A percentile compares a stretch with the other conserved stretches of the same genome.
Evolutionary conservation across 225 moss, liverwort and hornwort species (phyloP).

Genomic region (Takakia lepidozioides): DNA sequence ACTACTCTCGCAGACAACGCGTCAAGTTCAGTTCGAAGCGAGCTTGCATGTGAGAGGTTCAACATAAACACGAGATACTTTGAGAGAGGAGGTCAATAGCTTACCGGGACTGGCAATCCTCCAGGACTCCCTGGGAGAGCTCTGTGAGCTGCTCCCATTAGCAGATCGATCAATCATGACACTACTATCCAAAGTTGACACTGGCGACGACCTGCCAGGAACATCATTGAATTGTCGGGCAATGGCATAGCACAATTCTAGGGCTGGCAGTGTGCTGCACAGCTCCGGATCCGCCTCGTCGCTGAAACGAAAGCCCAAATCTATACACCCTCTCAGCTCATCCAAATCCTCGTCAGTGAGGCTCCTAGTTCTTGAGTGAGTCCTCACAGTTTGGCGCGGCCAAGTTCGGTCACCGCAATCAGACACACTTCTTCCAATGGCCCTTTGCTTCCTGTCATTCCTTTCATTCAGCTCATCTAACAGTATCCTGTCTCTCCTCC

Average conservation of each 20-base stretch:
- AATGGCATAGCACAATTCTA: constrained; percentile 12
- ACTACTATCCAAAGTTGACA: constrained; percentile 8
- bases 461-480: constrained; percentile 6
- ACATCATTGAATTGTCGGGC: constrained; percentile 3
- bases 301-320: constrained; percentile 11
- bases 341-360: constrained; percentile 10
- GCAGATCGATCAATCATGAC: background rate
- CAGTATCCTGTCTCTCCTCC: constrained; percentile 5
- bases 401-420: constrained; percentile 12
- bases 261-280: constrained; percentile 10
- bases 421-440: constrained; percentile 6
- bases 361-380: constrained; percentile 3
- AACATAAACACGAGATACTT: too few species aligned
- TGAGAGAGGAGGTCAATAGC: too few species aligned
- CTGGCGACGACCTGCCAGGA: constrained; percentile 6
- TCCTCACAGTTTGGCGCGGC: constrained; percentile 2
- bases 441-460: constrained; percentile 2
- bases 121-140: constrained; percentile 9
- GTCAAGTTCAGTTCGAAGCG: constrained; percentile 12
- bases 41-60: too few species aligned
- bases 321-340: constrained; percentile 10
- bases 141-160: constrained; percentile 6
- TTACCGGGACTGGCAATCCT: constrained; percentile 11
- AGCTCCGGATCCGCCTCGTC: constrained; percentile 10
- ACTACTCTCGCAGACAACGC: constrained; percentile 10